Percentiles rank a stretch among this genome's conserved stretches.
These are phyloP conservation scores for Ajuga reptans DNA, from an alignment of 305 asterid genomes.

Conservation along the genomic window DNA sequence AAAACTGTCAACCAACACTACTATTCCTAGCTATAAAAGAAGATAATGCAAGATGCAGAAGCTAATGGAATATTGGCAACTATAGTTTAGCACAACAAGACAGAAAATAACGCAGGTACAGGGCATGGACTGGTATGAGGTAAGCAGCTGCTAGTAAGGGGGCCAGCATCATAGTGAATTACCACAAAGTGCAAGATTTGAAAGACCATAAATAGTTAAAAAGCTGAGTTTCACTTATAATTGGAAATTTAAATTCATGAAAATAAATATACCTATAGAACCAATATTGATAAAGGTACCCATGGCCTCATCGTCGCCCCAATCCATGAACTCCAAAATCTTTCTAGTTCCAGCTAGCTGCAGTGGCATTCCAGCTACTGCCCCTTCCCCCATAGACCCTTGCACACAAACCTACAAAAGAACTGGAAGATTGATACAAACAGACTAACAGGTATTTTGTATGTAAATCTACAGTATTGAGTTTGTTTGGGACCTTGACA, in stretches of 20 bases:
- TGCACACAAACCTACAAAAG: slow-evolving; percentile 74
- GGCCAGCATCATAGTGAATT: no score
- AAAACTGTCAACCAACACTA: neutral
- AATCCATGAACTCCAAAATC: slow-evolving; percentile 94
- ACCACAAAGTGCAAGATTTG: neutral
- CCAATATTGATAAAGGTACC: slow-evolving; percentile 79
- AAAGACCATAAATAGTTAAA: neutral
- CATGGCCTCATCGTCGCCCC: slow-evolving; percentile 84
- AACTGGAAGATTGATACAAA: slow-evolving; percentile 14
- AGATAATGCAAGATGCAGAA: neutral
- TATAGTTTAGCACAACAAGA: neutral
- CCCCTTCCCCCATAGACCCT: slow-evolving; percentile 96
- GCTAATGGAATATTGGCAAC: neutral
- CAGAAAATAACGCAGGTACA: neutral
- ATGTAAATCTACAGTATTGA: neutral
- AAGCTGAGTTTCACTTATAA: neutral
- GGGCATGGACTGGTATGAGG: neutral
- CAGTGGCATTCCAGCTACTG: slow-evolving; percentile 92
- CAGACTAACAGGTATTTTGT: neutral
- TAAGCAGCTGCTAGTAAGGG: neutral
- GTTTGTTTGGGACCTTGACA: slow-evolving; percentile 48
- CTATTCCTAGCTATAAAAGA: neutral
- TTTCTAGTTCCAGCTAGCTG: slow-evolving; percentile 87
- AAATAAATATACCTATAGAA: slow-evolving; percentile 49
- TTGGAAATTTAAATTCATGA: neutral